These are phyloP conservation scores for Penicillium sp. DNA, from an alignment of 2,329 filamentous ascomycete species.

Conservation along the genomic window DNA sequence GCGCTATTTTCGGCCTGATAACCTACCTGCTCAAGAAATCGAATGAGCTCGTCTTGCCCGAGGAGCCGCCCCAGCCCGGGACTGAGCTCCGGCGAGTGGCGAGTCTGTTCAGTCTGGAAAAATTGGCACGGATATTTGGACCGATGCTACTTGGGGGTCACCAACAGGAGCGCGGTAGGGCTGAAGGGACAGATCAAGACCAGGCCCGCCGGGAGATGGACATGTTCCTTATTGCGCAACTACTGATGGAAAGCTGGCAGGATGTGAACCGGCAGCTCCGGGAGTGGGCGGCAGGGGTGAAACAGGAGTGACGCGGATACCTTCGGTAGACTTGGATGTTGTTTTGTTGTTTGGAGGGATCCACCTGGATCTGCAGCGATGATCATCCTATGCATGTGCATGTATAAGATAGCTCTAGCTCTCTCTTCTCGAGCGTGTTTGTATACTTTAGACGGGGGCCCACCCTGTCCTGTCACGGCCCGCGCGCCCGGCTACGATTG, in stretches of 20 bases:
- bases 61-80: slow-evolving; percentile 10
- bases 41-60: slow-evolving; percentile 2
- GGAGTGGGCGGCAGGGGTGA: slow-evolving; percentile 4
- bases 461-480: neutral
- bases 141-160: slow-evolving; percentile 33
- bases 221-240: slow-evolving; percentile 34
- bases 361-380: neutral
- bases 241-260: slow-evolving; percentile 43
- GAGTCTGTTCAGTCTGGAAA: slow-evolving; percentile 30
- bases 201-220: too few relatives aligned
- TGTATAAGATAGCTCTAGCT: neutral
- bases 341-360: neutral
- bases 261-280: slow-evolving; percentile 37
- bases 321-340: neutral
- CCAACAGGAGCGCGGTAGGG: slow-evolving; percentile 12
- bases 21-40: slow-evolving; percentile 36
- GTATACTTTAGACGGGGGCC: neutral
- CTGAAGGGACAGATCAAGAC: slow-evolving; percentile 14
- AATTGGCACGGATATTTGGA: slow-evolving; percentile 38
- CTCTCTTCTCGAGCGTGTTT: neutral
- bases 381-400: neutral
- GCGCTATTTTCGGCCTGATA: slow-evolving; percentile 45
- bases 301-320: neutral
- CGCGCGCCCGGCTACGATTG: slow-evolving; percentile 17
- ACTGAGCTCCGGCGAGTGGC: slow-evolving; percentile 24